phyloP scores from a whole-genome alignment of 345 rosid genomes.

The Melaleuca quinquenervia region DNA sequence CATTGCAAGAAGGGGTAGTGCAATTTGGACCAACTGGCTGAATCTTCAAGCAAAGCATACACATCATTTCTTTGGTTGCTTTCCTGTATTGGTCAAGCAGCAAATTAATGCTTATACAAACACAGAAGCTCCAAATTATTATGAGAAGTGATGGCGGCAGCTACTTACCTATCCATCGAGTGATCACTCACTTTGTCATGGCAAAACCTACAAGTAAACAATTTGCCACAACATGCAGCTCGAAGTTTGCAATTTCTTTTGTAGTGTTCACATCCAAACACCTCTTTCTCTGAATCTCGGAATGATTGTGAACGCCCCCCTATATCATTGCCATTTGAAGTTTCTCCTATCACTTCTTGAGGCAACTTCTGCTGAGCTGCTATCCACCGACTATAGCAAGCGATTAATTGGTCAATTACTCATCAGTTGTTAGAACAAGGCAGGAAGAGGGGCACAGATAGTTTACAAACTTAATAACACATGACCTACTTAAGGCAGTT shows the following conservation, averaged over 20 bases:
- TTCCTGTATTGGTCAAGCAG: constrained; percentile 24
- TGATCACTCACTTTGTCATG: constrained; percentile 70
- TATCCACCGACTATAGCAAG: constrained; percentile 50
- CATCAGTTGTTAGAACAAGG: not conserved
- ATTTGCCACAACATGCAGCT: constrained; percentile 64
- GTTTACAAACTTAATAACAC: not conserved
- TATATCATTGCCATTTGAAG: constrained; percentile 25
- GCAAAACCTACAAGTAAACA: constrained; percentile 58
- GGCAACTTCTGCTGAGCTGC: constrained; percentile 57
- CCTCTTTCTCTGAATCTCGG: constrained; percentile 35
- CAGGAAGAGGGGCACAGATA: not conserved
- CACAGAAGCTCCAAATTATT: not conserved
- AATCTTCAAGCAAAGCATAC: constrained; percentile 53
- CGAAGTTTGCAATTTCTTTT: constrained; percentile 60
- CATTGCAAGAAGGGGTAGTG: constrained; percentile 37
- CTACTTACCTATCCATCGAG: constrained; percentile 49
- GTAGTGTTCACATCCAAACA: constrained; percentile 60
- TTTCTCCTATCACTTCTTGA: constrained; percentile 18
- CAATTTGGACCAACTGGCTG: constrained; percentile 47
- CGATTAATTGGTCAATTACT: not conserved
- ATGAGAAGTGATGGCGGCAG: not conserved
- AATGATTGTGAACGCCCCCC: constrained; percentile 32
- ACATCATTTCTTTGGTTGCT: constrained; percentile 64
- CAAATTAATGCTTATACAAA: not conserved
- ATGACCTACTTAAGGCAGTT: not conserved